phyloP scores from a whole-genome alignment of 179 eudicot genomes.

The Kewa caespitosa region DNA sequence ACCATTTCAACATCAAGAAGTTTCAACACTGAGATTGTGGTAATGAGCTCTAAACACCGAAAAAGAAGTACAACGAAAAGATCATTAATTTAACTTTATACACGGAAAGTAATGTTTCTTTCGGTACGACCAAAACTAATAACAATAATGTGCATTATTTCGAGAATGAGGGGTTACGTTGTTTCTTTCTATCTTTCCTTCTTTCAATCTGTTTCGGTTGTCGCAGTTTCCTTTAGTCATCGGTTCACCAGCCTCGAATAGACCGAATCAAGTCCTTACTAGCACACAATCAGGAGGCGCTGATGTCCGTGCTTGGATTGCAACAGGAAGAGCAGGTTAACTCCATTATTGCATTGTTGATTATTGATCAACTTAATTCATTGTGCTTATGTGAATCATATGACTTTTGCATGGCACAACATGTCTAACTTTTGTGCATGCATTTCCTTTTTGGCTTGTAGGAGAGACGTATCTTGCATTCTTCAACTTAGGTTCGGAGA shows the following conservation, averaged over 20 bases:
- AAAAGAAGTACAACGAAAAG: no score
- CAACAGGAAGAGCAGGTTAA: slow-evolving; percentile 58
- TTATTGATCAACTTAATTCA: background rate
- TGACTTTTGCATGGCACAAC: no score
- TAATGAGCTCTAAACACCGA: no score
- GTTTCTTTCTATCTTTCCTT: no score
- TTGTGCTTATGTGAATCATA: no score
- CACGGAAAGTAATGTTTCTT: no score
- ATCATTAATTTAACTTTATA: no score
- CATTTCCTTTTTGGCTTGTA: background rate
- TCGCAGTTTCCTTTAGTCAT: slow-evolving; percentile 50
- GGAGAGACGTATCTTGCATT: slow-evolving; percentile 5
- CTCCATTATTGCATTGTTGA: background rate
- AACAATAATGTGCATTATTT: background rate
- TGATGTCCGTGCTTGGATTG: slow-evolving; percentile 56
- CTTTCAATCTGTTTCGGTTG: background rate
- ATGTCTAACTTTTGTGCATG: no score
- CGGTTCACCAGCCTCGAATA: slow-evolving; percentile 1
- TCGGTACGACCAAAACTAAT: no score
- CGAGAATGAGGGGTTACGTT: no score
- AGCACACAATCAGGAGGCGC: slow-evolving; percentile 36
- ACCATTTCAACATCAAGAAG: no score
- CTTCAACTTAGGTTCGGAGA: slow-evolving; percentile 4
- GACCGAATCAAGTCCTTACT: background rate
- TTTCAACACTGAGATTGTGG: no score